These are phyloP conservation scores for Arabidopsis hybrid DNA, from an alignment of 441 rosid genomes.

Conservation along the genomic window DNA sequence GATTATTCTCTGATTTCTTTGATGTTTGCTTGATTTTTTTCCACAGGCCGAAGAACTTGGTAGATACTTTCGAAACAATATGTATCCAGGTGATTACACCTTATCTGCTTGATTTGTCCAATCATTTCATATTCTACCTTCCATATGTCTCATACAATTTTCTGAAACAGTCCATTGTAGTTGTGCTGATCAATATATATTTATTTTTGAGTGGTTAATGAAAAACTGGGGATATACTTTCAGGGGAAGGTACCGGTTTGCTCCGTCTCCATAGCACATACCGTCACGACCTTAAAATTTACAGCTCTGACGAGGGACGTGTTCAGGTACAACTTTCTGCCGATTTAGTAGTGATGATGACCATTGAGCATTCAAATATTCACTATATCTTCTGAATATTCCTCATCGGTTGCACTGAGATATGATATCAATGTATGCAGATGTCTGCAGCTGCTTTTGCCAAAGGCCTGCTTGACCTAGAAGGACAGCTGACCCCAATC, in stretches of 20 bases:
- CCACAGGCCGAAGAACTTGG: slow-evolving; percentile 99
- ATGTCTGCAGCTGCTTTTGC: slow-evolving; percentile 99
- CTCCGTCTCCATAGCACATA: slow-evolving; percentile 99
- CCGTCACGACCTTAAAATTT: slow-evolving; percentile 99
- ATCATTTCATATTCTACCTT: slow-evolving; percentile 30
- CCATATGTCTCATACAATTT: slow-evolving; percentile 7
- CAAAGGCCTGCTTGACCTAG: slow-evolving; percentile 99
- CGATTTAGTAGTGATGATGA: slow-evolving; percentile 23
- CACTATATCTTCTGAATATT: slow-evolving; percentile 20
- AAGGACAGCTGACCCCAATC: slow-evolving; percentile 99
- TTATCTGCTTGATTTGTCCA: slow-evolving; percentile 10
- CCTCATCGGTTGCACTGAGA: slow-evolving; percentile 19
- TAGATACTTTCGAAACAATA: slow-evolving; percentile 93
- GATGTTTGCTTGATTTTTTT: slow-evolving; percentile 28
- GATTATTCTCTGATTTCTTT: not conserved
- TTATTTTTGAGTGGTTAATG: slow-evolving; percentile 35
- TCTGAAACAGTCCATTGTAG: slow-evolving; percentile 20
- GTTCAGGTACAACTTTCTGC: slow-evolving; percentile 77
- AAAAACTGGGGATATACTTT: slow-evolving; percentile 36
- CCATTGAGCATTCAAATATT: slow-evolving; percentile 17
- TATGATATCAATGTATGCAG: slow-evolving; percentile 49
- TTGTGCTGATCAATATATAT: slow-evolving; percentile 8
- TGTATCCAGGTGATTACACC: slow-evolving; percentile 87
- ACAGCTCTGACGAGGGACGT: slow-evolving; percentile 99
- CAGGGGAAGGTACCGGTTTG: slow-evolving; percentile 99